Conservation (phyloP, 345 rosid genomes). For the Cardiospermum halicacabum region DNA sequence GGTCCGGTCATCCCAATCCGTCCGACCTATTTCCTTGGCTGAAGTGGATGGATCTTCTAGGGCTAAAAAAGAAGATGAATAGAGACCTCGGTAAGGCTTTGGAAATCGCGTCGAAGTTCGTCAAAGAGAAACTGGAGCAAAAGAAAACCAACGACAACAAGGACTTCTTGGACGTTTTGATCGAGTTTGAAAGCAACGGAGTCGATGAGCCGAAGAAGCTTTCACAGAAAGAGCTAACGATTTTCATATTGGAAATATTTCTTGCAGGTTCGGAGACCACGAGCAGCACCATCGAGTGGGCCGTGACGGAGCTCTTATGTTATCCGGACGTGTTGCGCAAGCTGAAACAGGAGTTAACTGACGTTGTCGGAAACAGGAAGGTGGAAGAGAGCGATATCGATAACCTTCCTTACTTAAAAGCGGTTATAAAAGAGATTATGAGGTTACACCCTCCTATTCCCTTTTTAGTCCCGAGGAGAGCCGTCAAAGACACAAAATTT, state of each 20-base stretch:
- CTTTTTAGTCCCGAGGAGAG: conserved; percentile 46
- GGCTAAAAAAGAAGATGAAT: conserved; percentile 42
- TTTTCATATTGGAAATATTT: conserved; percentile 56
- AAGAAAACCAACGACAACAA: conserved; percentile 9
- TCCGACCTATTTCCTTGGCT: conserved; percentile 43
- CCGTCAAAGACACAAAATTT: conserved; percentile 37
- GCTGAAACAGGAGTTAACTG: conserved; percentile 44
- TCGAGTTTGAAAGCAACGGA: conserved; percentile 44
- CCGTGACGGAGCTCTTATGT: conserved; percentile 53
- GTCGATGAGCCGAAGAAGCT: conserved; percentile 39
- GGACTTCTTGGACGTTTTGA: conserved; percentile 51
- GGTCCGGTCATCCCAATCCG: conserved; percentile 34
- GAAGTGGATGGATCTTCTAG: conserved; percentile 48
- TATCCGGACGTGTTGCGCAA: conserved; percentile 36
- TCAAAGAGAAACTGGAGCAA: conserved; percentile 32
- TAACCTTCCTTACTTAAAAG: conserved; percentile 47
- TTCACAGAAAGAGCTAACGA: conserved; percentile 28
- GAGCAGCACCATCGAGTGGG: conserved; percentile 64
- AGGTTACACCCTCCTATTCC: conserved; percentile 61
- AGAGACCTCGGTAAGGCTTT: conserved; percentile 47
- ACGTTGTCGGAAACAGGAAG: conserved; percentile 35
- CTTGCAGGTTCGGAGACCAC: conserved; percentile 59
- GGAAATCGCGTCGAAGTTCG: conserved; percentile 35
- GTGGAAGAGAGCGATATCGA: conserved; percentile 50
- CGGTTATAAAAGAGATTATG: conserved; percentile 46